Evolutionary conservation across 192 early-diverging fungal genomes (phyloP).

Genomic region (Chytriomyces sp.): DNA sequence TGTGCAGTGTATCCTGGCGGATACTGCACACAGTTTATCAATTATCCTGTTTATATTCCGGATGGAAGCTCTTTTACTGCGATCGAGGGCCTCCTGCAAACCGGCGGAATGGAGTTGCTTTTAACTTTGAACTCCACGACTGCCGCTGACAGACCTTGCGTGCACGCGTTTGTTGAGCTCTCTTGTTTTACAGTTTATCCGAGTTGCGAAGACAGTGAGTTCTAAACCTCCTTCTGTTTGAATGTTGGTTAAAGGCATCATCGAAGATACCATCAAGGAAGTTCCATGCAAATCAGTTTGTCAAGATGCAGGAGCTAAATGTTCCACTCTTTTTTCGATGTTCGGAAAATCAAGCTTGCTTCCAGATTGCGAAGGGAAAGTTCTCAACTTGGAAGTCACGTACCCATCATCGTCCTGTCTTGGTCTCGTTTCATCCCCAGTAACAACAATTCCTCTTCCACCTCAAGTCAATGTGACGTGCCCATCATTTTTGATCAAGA

Average conservation of each 20-base stretch:
- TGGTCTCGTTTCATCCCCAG: neutral
- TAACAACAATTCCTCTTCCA: neutral
- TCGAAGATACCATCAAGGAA: neutral
- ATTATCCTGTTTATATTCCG: neutral
- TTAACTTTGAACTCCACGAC: neutral
- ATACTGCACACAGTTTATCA: neutral
- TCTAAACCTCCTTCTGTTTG: neutral
- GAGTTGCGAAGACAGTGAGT: neutral
- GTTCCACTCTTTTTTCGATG: neutral
- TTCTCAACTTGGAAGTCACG: neutral
- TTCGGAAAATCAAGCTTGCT: neutral
- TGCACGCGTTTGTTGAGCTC: neutral
- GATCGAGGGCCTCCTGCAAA: neutral
- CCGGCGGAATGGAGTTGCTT: conserved; percentile 2
- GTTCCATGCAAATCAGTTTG: neutral
- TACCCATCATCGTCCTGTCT: neutral
- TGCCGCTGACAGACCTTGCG: neutral
- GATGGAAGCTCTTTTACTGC: neutral
- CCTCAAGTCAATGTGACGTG: neutral
- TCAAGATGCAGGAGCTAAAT: neutral
- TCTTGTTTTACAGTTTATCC: neutral
- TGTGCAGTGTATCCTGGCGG: neutral
- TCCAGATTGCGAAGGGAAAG: neutral
- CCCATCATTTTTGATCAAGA: neutral
- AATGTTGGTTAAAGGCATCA: neutral